Conservation (phyloP, 2,329 filamentous ascomycete species). For the Hymenoscyphus occultus region DNA sequence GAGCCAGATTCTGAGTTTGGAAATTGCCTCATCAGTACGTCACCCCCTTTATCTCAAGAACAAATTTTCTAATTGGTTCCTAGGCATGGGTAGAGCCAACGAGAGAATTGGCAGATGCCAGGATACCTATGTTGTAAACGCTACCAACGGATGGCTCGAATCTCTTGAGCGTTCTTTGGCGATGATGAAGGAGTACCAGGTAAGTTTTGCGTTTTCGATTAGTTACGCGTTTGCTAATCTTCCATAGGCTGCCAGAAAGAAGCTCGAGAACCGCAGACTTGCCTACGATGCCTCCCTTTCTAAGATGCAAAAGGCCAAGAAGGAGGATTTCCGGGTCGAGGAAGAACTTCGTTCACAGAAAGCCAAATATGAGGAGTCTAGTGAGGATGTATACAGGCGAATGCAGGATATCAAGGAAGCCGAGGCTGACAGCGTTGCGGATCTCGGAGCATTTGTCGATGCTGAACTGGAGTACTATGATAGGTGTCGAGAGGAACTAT, state of each 20-base stretch:
- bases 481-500: slow-evolving; percentile 78
- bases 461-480: slow-evolving; percentile 90
- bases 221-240: slow-evolving; percentile 20
- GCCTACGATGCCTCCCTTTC: slow-evolving; percentile 86
- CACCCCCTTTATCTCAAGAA: not conserved
- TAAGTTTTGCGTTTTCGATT: slow-evolving; percentile 41
- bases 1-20: slow-evolving; percentile 88
- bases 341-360: slow-evolving; percentile 89
- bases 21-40: slow-evolving; percentile 69
- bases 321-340: slow-evolving; percentile 88
- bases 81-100: slow-evolving; percentile 78
- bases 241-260: slow-evolving; percentile 74
- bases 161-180: slow-evolving; percentile 84
- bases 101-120: slow-evolving; percentile 84
- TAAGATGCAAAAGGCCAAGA: slow-evolving; percentile 92
- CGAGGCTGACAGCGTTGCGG: slow-evolving; percentile 76
- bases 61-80: slow-evolving; percentile 21
- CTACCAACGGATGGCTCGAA: slow-evolving; percentile 83
- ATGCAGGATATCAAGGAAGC: slow-evolving; percentile 97
- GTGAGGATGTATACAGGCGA: slow-evolving; percentile 82
- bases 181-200: slow-evolving; percentile 98
- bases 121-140: slow-evolving; percentile 74
- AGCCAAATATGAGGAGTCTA: slow-evolving; percentile 94
- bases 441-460: slow-evolving; percentile 79
- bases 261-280: slow-evolving; percentile 83